Evolutionary conservation across 192 early-diverging fungal genomes (phyloP).

Genomic region (Phycomyces nitens): DNA sequence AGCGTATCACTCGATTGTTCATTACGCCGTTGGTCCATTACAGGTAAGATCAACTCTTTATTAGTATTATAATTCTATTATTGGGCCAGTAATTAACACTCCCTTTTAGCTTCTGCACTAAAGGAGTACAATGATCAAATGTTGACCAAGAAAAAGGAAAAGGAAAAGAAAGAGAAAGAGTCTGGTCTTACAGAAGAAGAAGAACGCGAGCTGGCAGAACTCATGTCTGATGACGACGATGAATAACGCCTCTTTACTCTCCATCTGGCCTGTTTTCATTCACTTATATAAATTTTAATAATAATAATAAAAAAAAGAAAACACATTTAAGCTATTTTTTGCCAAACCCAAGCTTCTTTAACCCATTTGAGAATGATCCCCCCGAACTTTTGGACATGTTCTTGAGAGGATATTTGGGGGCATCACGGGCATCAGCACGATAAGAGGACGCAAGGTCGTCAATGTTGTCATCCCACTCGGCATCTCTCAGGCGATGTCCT

Average conservation of each 20-base stretch:
- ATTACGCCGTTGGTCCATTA: slow-evolving; percentile 77
- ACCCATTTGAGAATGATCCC: background rate
- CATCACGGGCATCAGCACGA: slow-evolving; percentile 18
- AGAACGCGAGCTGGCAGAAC: slow-evolving; percentile 82
- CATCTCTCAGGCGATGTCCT: slow-evolving; percentile 32
- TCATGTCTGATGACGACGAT: slow-evolving; percentile 70
- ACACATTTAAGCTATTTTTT: slow-evolving; percentile 5
- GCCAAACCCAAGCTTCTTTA: slow-evolving; percentile 2
- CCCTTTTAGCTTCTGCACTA: slow-evolving; percentile 8
- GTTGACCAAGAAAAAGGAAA: slow-evolving; percentile 15
- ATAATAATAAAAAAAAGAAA: background rate
- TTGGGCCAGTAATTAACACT: slow-evolving; percentile 31
- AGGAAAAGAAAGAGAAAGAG: slow-evolving; percentile 13
- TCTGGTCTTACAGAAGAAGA: slow-evolving; percentile 82
- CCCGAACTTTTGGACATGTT: slow-evolving; percentile 12
- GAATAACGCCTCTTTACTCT: background rate
- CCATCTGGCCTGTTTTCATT: background rate
- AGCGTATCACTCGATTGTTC: slow-evolving; percentile 85
- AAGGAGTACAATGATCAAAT: slow-evolving; percentile 13
- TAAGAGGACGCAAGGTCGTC: slow-evolving; percentile 21
- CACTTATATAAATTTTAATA: background rate
- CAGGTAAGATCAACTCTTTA: slow-evolving; percentile 37
- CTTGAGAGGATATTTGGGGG: slow-evolving; percentile 29
- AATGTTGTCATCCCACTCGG: slow-evolving; percentile 30
- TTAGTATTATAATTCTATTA: slow-evolving; percentile 5